These are phyloP conservation scores for Kazachstania bromeliacearum DNA, from an alignment of 805 yeast species.

Conservation along the genomic window DNA sequence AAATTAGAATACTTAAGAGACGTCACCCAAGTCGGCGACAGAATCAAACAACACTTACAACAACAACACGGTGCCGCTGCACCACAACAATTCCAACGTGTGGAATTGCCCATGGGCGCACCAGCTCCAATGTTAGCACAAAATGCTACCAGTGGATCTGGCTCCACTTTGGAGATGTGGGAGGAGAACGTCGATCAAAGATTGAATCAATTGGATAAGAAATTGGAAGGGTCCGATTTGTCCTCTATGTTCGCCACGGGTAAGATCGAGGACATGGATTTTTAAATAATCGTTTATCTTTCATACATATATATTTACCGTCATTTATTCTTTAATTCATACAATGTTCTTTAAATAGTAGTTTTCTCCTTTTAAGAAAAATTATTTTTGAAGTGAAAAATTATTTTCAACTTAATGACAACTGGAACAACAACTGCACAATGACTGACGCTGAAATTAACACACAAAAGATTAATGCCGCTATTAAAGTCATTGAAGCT, in stretches of 20 bases:
- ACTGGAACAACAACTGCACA: no score
- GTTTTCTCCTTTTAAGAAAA: no score
- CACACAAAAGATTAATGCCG: constrained; percentile 53
- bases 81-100: constrained; percentile 23
- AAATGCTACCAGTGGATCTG: constrained; percentile 25
- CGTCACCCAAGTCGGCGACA: constrained; percentile 6
- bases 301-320: background rate
- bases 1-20: constrained; percentile 10
- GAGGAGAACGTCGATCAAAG: constrained; percentile 31
- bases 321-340: background rate
- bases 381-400: no score
- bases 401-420: no score
- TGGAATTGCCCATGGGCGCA: constrained; percentile 28
- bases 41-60: constrained; percentile 10
- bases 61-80: constrained; percentile 6
- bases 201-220: constrained; percentile 27
- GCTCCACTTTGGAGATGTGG: constrained; percentile 34
- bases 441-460: constrained; percentile 34
- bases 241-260: constrained; percentile 11
- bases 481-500: constrained; percentile 48
- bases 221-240: constrained; percentile 17
- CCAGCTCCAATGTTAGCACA: constrained; percentile 30
- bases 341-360: background rate
- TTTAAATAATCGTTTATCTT: constrained; percentile 3
- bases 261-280: constrained; percentile 9